phyloP scores from a whole-genome alignment of 2,329 filamentous ascomycete genomes.

The Aureobasidium sp. region DNA sequence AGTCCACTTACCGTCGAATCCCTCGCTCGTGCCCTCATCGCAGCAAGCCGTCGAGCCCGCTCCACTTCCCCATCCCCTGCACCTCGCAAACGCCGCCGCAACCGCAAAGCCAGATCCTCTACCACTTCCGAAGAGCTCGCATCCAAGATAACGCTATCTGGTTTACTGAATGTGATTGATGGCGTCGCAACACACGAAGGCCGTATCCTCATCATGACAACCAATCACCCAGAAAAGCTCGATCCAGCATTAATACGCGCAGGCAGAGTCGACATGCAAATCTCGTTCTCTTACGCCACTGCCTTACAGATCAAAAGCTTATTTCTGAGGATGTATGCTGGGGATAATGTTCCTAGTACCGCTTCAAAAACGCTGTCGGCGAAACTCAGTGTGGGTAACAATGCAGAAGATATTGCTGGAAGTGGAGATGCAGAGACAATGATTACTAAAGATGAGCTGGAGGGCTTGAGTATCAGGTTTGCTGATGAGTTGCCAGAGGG shows the following conservation, averaged over 20 bases:
- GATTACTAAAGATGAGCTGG: slow-evolving; percentile 23
- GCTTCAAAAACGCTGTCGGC: neutral
- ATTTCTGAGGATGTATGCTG: slow-evolving; percentile 33
- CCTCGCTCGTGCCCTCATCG: slow-evolving; percentile 10
- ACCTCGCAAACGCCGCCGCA: neutral
- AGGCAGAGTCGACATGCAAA: slow-evolving; percentile 62
- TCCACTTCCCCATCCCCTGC: neutral
- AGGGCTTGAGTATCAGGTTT: slow-evolving; percentile 39
- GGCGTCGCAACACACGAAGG: slow-evolving; percentile 75
- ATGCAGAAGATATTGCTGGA: neutral
- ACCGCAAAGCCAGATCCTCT: neutral
- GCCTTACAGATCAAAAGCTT: slow-evolving; percentile 36
- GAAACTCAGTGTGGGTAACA: neutral
- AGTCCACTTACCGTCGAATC: neutral
- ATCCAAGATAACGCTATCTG: slow-evolving; percentile 63
- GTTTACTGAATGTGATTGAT: slow-evolving; percentile 76
- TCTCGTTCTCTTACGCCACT: slow-evolving; percentile 50
- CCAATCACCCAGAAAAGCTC: slow-evolving; percentile 64
- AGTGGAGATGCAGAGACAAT: neutral
- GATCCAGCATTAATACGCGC: slow-evolving; percentile 69
- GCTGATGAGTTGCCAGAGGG: slow-evolving; percentile 40
- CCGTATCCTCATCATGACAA: slow-evolving; percentile 74
- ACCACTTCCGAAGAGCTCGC: slow-evolving; percentile 17
- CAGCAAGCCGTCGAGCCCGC: neutral
- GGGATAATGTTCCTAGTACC: neutral